Percentiles rank a stretch among this genome's conserved stretches.
Conservation (phyloP, 108 stramenopile species). For the Nitzschia putrida region DNA sequence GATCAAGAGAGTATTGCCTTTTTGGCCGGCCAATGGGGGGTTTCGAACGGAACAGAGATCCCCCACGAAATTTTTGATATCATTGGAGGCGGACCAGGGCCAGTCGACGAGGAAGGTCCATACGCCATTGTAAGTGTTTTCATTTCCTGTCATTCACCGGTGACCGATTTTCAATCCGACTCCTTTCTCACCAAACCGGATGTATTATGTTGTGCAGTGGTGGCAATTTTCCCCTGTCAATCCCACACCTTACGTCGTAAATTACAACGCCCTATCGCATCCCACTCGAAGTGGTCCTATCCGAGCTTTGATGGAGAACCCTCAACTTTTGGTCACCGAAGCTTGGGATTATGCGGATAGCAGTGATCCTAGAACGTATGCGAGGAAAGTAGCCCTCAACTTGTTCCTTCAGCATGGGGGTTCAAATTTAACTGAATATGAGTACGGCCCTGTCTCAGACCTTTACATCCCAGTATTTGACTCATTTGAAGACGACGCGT, state of each 20-base stretch:
- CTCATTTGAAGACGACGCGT: background rate
- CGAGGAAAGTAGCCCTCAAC: background rate
- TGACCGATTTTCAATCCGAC: too few species aligned
- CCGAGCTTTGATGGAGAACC: background rate
- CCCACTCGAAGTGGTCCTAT: background rate
- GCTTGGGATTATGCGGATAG: conserved; percentile 12
- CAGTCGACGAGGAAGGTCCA: background rate
- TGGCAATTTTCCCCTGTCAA: conserved; percentile 4
- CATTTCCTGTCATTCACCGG: too few species aligned
- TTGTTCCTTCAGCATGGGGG: conserved; percentile 2
- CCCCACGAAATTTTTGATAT: background rate
- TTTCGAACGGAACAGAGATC: background rate
- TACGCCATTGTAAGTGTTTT: conserved; percentile 6
- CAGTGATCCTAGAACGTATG: background rate
- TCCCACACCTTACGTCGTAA: background rate
- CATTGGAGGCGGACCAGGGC: background rate
- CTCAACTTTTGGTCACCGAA: background rate
- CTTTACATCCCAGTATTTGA: conserved; percentile 4
- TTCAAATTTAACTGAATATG: background rate
- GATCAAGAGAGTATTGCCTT: conserved; percentile 2
- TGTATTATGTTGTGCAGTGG: background rate
- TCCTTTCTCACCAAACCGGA: too few species aligned
- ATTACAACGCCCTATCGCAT: conserved; percentile 3
- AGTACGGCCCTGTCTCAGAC: background rate
- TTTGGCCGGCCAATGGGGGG: background rate